Evolutionary conservation across 2,329 filamentous ascomycete genomes (phyloP).

Genomic region (Colletotrichum sp.): DNA sequence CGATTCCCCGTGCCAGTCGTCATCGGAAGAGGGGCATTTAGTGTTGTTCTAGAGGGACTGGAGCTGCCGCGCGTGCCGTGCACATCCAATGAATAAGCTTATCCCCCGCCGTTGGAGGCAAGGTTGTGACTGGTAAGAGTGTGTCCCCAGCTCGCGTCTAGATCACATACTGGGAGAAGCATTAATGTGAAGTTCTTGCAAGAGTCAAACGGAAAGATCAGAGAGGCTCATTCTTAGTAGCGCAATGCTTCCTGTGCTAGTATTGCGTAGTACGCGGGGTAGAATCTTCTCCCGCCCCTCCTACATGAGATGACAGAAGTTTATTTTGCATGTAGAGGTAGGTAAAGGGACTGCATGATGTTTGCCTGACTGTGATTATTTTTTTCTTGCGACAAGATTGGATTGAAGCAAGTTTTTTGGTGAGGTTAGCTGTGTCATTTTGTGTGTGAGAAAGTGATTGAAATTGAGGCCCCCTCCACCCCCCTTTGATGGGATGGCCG

Average conservation of each 20-base stretch:
- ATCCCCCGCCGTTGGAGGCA: neutral
- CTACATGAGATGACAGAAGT: constrained; percentile 10
- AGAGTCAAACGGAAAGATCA: neutral
- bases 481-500: neutral
- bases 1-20: neutral
- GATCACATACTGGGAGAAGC: neutral
- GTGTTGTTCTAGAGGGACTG: neutral
- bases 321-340: neutral
- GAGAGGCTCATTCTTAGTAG: neutral
- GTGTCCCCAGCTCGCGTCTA: neutral
- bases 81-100: neutral
- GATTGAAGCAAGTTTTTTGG: neutral
- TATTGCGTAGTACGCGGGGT: neutral
- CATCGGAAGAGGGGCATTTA: neutral
- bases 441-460: neutral
- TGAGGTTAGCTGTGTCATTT: neutral
- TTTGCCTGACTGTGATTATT: neutral
- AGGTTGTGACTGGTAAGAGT: neutral
- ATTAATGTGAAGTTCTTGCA: neutral
- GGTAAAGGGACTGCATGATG: neutral
- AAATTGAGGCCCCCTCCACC: neutral
- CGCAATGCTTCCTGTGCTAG: neutral
- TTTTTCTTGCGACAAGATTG: neutral
- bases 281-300: neutral
- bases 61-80: neutral